Conservation (phyloP, 2,329 filamentous ascomycete species). For the Ilyonectria destructans region DNA sequence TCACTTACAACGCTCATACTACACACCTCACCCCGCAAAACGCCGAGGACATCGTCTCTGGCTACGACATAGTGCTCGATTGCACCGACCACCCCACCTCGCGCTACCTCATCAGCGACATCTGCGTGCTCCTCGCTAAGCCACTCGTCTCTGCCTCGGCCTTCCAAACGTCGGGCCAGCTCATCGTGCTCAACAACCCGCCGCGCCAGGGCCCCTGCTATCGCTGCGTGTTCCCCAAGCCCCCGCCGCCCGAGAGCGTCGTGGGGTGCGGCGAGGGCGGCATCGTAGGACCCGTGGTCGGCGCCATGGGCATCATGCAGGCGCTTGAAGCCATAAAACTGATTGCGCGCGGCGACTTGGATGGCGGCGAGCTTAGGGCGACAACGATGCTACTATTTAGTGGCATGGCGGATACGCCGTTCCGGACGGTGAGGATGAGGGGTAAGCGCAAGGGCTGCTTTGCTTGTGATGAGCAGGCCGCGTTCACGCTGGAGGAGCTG, state of each 20-base stretch:
- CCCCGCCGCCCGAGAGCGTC: conserved; percentile 87
- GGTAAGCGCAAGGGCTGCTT: conserved; percentile 80
- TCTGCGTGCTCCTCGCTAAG: conserved; percentile 84
- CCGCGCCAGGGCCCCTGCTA: conserved; percentile 88
- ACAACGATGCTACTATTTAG: conserved; percentile 66
- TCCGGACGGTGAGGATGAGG: conserved; percentile 84
- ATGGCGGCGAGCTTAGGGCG: conserved; percentile 41
- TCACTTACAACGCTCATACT: conserved; percentile 75
- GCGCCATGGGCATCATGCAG: conserved; percentile 93
- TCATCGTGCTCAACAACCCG: conserved; percentile 90
- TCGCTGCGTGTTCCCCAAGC: conserved; percentile 90
- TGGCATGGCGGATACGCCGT: conserved; percentile 63
- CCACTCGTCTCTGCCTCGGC: conserved; percentile 92
- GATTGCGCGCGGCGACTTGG: conserved; percentile 65
- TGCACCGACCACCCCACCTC: conserved; percentile 95
- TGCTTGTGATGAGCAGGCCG: conserved; percentile 77
- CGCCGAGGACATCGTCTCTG: conserved; percentile 75
- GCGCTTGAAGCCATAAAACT: conserved; percentile 91
- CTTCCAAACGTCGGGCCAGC: conserved; percentile 89
- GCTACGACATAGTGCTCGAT: conserved; percentile 90
- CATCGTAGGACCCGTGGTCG: conserved; percentile 92
- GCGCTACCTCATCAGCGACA: conserved; percentile 93
- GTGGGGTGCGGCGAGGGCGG: conserved; percentile 93
- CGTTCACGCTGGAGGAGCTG: conserved; percentile 75
- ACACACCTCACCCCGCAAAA: conserved; percentile 79